Percentiles rank a stretch among this genome's conserved stretches.
These are phyloP conservation scores for Taphrina pruni DNA, from an alignment of 1,139 yeast species.

Conservation along the genomic window DNA sequence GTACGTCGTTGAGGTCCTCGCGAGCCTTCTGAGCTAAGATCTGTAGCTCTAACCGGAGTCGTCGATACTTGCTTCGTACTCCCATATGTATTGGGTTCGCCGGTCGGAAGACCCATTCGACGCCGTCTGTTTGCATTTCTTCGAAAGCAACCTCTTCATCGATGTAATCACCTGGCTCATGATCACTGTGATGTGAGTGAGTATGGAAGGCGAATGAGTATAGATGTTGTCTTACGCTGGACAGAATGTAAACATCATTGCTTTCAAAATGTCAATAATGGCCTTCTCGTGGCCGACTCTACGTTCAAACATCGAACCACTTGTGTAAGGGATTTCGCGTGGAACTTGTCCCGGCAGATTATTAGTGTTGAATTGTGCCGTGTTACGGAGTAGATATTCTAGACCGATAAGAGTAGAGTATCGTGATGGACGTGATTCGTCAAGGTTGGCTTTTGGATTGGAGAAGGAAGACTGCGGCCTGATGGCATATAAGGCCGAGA, in stretches of 20 bases:
- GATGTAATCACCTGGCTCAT: conserved; percentile 24
- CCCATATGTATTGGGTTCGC: conserved; percentile 32
- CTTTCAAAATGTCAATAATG: conserved; percentile 12
- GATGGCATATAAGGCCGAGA: conserved; percentile 15
- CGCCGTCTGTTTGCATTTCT: conserved; percentile 23
- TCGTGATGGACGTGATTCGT: conserved; percentile 22
- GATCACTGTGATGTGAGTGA: conserved; percentile 15
- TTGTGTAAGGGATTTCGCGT: conserved; percentile 11
- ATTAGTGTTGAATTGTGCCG: conserved; percentile 19
- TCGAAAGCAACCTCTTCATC: conserved; percentile 31
- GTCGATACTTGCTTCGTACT: conserved; percentile 22
- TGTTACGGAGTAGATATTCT: conserved; percentile 29
- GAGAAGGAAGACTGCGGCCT: conserved; percentile 34
- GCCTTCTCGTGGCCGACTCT: conserved; percentile 34
- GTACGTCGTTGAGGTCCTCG: conserved; percentile 23
- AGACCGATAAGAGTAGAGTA: conserved; percentile 29
- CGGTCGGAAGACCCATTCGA: conserved; percentile 36
- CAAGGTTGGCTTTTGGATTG: background rate
- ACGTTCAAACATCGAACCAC: conserved; percentile 20
- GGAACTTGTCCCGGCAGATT: conserved; percentile 1
- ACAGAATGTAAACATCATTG: conserved; percentile 26
- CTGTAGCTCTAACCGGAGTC: conserved; percentile 33
- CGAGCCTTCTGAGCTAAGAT: conserved; percentile 22
- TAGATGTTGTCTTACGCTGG: conserved; percentile 21
- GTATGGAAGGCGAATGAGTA: background rate